These are phyloP conservation scores for Dactylella cylindrospora DNA, from an alignment of 2,329 filamentous ascomycete genomes.

Conservation along the genomic window DNA sequence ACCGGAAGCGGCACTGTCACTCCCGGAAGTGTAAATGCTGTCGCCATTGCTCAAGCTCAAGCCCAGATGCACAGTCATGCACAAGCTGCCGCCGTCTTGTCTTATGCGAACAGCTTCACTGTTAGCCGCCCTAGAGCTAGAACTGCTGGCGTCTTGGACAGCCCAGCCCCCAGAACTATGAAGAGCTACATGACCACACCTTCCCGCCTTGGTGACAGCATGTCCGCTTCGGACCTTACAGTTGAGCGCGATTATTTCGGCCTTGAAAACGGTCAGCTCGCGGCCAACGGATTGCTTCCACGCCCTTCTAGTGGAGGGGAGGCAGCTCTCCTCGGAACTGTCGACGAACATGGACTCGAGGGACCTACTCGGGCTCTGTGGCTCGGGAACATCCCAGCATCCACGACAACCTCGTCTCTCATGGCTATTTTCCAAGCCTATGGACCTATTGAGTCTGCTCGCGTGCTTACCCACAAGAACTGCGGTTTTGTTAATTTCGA, in stretches of 20 bases:
- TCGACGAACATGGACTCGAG: constrained; percentile 74
- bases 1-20: constrained; percentile 63
- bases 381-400: constrained; percentile 96
- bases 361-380: constrained; percentile 90
- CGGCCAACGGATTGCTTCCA: constrained; percentile 78
- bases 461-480: constrained; percentile 96
- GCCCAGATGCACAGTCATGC: constrained; percentile 52
- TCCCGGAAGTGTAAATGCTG: constrained; percentile 59
- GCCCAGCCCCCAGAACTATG: constrained; percentile 66
- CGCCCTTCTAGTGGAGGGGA: constrained; percentile 67
- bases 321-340: constrained; percentile 65
- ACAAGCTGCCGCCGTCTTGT: constrained; percentile 54
- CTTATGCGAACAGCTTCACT: constrained; percentile 64
- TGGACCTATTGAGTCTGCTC: constrained; percentile 83
- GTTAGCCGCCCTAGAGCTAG: constrained; percentile 81
- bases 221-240: constrained; percentile 73
- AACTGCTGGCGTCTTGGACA: constrained; percentile 88
- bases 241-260: constrained; percentile 53
- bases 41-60: constrained; percentile 63
- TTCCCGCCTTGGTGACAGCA: constrained; percentile 72
- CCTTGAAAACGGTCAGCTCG: constrained; percentile 72
- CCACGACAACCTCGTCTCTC: constrained; percentile 90
- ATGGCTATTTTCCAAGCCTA: constrained; percentile 95
- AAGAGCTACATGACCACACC: constrained; percentile 75
- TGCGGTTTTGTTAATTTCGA: constrained; percentile 99